phyloP scores from a whole-genome alignment of 108 stramenopile genomes.

The Nannochloropsis oceanica region DNA sequence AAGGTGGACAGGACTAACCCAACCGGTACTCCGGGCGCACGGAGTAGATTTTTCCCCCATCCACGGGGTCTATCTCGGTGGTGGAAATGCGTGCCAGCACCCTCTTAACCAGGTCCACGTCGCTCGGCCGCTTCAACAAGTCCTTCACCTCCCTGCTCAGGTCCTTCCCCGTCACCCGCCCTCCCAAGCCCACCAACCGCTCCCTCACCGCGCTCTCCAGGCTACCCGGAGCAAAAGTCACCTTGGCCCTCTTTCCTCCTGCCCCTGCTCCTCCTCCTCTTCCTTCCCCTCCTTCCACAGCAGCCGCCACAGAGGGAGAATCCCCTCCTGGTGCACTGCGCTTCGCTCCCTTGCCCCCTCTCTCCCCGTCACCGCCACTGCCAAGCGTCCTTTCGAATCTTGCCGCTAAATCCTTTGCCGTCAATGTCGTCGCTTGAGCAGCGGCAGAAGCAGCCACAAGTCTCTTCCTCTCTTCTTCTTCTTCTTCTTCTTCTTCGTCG shows the following conservation, averaged over 20 bases:
- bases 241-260: neutral
- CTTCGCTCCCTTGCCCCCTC: neutral
- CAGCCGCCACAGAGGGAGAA: too few relatives aligned
- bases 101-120: neutral
- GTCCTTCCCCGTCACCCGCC: neutral
- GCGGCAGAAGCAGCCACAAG: neutral
- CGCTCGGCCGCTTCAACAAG: neutral
- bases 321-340: neutral
- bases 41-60: neutral
- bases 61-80: neutral
- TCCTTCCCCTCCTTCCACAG: neutral
- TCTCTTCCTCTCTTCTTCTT: neutral
- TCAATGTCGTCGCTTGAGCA: neutral
- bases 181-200: neutral
- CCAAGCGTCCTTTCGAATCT: neutral
- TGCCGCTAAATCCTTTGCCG: neutral
- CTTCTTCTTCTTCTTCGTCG: neutral
- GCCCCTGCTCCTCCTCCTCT: neutral
- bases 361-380: neutral
- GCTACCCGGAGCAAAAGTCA: neutral
- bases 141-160: neutral
- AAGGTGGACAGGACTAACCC: too few relatives aligned
- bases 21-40: neutral
- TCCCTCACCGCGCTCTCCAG: neutral
- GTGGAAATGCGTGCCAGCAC: neutral